Evolutionary conservation across 2,329 filamentous ascomycete genomes (phyloP), one percentile per base, ranked within the genome.

Genomic region (Neoarthrinium moseri): DNA sequence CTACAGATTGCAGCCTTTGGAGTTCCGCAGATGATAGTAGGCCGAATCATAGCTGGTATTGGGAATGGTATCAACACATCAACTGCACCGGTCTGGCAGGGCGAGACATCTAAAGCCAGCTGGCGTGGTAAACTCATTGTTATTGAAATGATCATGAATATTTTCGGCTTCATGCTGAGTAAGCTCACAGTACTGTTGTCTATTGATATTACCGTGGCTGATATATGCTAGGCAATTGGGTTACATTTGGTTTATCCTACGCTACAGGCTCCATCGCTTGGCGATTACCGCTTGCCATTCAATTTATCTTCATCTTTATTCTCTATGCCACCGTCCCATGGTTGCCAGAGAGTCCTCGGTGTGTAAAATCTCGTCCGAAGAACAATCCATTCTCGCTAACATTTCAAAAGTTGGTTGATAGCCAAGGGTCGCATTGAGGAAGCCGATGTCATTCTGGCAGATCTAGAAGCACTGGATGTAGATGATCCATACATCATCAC

Each of bases 41-140:
- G 62, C 15, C 55, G 78, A 71, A 2, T 78, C 23, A 53, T 70
- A 2, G 69, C 72, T n/a, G 74, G 80, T 5, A 60, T 77, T 34
- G 74, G 74, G 3, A 75, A 71, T 53, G 74, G 70, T 35, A 60
- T 68, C 22, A 67, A 64, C 52, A 68, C 64, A 3, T 56, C 64
- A n/a, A 64, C 61, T 5, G 64, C 63, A 4, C 66, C 65, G 10
- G 59, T 69, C 17, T 70, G 66, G 63, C 63, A 71, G 52, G 59
- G 59, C 38, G 68, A 72, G 53, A 66, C 61, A 11, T 62, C 62
- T 2, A 56, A 61, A 24, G 56, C 61, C 20, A 55, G 57, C 22
- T 57, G 56, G 45, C 56, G 63, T 32, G 65, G 64, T 2, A 60
- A 61, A 41, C 54, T 68, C 6, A 52, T 68, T 35, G 53, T 64